Evolutionary conservation across 1,139 yeast genomes (phyloP).

Genomic region (Debaryomycetaceae sp.): DNA sequence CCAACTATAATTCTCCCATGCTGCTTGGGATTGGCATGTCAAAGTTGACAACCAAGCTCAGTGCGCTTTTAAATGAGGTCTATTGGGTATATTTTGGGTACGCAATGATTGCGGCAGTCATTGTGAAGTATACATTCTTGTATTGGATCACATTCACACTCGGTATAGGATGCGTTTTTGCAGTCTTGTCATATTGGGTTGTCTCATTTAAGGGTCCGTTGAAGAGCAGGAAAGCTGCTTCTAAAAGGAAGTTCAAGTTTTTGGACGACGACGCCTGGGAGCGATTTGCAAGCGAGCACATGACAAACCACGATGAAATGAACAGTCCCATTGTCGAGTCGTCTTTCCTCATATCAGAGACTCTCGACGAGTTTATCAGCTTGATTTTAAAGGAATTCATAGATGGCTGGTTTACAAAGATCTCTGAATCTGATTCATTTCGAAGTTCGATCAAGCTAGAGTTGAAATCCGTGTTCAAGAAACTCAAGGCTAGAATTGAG

Average conservation of each 20-base stretch:
- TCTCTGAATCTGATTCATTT: slow-evolving; percentile 49
- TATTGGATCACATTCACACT: slow-evolving; percentile 1
- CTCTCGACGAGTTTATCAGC: slow-evolving; percentile 50
- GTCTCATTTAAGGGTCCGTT: slow-evolving; percentile 6
- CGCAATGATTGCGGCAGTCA: neutral
- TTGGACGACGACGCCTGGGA: slow-evolving; percentile 26
- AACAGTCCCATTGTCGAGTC: slow-evolving; percentile 40
- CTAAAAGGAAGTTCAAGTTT: slow-evolving; percentile 18
- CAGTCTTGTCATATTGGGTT: slow-evolving; percentile 6
- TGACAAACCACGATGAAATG: slow-evolving; percentile 3
- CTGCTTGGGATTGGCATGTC: neutral
- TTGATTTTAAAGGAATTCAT: slow-evolving; percentile 61
- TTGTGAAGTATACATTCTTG: neutral
- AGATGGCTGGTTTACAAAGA: slow-evolving; percentile 56
- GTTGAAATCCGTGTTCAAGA: slow-evolving; percentile 39
- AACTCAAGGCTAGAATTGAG: slow-evolving; percentile 39
- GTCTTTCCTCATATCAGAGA: slow-evolving; percentile 51
- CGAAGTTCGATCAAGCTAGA: slow-evolving; percentile 51
- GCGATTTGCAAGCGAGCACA: neutral
- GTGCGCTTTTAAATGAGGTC: neutral
- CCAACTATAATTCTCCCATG: too few relatives aligned
- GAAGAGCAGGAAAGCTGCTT: neutral
- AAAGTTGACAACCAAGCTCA: neutral
- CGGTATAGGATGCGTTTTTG: slow-evolving; percentile 6
- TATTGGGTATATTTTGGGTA: neutral